Evolutionary conservation across 768 basidiomycete species (phyloP).

Genomic region (Leccinum arenicola): DNA sequence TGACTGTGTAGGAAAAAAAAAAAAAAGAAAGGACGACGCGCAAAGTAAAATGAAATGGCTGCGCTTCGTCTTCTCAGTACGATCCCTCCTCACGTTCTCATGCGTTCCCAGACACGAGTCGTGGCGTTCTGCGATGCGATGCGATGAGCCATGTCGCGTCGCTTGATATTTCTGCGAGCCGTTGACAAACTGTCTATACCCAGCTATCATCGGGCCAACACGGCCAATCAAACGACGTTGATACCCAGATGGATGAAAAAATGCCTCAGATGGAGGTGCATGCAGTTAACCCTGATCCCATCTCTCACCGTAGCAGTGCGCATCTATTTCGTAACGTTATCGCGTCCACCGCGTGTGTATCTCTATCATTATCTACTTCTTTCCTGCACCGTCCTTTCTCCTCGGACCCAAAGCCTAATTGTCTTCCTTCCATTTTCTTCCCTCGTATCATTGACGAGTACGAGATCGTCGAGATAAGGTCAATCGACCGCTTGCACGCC

Average conservation of each 20-base stretch:
- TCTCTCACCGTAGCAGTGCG: background rate
- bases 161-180: background rate
- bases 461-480: background rate
- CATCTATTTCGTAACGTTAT: background rate
- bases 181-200: background rate
- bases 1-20: constrained; percentile 2
- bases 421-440: background rate
- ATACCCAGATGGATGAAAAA: background rate
- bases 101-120: constrained; percentile 5
- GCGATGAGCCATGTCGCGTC: background rate
- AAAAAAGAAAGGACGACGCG: background rate
- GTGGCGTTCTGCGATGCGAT: background rate
- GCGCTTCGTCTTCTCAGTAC: background rate
- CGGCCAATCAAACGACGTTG: background rate
- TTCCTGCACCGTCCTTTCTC: constrained; percentile 3
- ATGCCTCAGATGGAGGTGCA: background rate
- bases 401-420: constrained; percentile 17
- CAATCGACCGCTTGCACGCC: constrained; percentile 83
- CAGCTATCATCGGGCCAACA: background rate
- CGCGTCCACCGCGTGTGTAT: background rate
- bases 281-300: constrained; percentile 2
- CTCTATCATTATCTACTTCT: background rate
- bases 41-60: background rate
- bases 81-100: constrained; percentile 1
- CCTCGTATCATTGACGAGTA: background rate